Conservation (phyloP, 2,329 filamentous ascomycete genomes). For the Neofusicoccum cordaticola region DNA sequence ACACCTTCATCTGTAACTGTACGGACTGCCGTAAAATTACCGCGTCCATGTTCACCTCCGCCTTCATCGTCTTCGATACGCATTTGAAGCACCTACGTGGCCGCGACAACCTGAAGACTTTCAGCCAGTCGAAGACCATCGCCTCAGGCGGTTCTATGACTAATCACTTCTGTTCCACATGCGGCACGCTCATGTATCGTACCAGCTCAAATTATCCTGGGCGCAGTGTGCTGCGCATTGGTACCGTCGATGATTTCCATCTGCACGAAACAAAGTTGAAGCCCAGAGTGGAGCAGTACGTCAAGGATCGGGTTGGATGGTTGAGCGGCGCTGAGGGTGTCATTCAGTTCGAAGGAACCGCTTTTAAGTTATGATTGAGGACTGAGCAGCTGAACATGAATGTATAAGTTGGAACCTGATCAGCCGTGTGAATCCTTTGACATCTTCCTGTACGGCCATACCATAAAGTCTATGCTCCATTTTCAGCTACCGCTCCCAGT, state of each 20-base stretch:
- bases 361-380: no score
- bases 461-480: no score
- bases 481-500: no score
- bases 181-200: slow-evolving; percentile 62
- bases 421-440: no score
- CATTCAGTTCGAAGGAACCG: not conserved
- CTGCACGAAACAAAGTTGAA: slow-evolving; percentile 57
- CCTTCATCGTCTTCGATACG: slow-evolving; percentile 50
- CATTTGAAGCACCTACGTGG: slow-evolving; percentile 52
- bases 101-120: slow-evolving; percentile 49
- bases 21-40: slow-evolving; percentile 61
- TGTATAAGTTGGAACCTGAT: no score
- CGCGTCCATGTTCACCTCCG: slow-evolving; percentile 59
- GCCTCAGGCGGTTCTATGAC: slow-evolving; percentile 53
- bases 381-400: no score
- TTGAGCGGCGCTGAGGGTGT: slow-evolving; percentile 37
- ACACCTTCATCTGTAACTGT: slow-evolving; percentile 60
- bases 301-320: slow-evolving; percentile 54
- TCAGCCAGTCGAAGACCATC: slow-evolving; percentile 40
- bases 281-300: slow-evolving; percentile 54
- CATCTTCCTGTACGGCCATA: no score
- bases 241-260: slow-evolving; percentile 61
- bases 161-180: slow-evolving; percentile 60
- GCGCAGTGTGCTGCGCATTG: slow-evolving; percentile 52
- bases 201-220: slow-evolving; percentile 46